phyloP scores from a whole-genome alignment of 345 rosid genomes.

The Salix exigua region DNA sequence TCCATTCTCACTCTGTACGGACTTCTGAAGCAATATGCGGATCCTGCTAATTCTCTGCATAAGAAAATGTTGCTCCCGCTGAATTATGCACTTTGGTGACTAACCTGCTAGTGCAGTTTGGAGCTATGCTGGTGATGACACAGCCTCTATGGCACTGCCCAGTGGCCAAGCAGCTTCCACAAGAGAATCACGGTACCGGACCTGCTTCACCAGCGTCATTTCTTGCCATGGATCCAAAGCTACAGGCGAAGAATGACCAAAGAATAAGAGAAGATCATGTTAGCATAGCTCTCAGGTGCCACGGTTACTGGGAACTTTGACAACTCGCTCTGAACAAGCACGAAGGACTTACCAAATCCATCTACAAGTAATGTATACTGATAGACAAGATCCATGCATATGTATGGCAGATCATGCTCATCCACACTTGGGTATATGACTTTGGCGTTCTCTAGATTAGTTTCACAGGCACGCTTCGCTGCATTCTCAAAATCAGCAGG shows the following conservation, averaged over 20 bases:
- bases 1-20: slow-evolving; percentile 4
- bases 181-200: slow-evolving; percentile 51
- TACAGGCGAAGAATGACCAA: slow-evolving; percentile 17
- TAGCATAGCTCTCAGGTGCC: background rate
- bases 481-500: slow-evolving; percentile 72
- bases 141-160: slow-evolving; percentile 95
- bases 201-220: slow-evolving; percentile 79
- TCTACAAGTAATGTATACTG: slow-evolving; percentile 72
- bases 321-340: background rate
- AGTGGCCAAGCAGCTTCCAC: slow-evolving; percentile 99
- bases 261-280: slow-evolving; percentile 1
- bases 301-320: background rate
- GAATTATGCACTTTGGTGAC: background rate
- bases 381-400: slow-evolving; percentile 95
- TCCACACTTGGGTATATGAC: slow-evolving; percentile 46
- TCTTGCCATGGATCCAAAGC: slow-evolving; percentile 73
- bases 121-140: slow-evolving; percentile 38
- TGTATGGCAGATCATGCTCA: slow-evolving; percentile 54
- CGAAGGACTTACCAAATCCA: slow-evolving; percentile 72
- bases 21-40: slow-evolving; percentile 1
- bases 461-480: slow-evolving; percentile 84
- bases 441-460: slow-evolving; percentile 59
- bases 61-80: background rate
- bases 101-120: background rate
- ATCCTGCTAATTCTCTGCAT: background rate